These are phyloP conservation scores for Eimeria acervulina DNA, from an alignment of 169 alveolate genomes.

Conservation along the genomic window DNA sequence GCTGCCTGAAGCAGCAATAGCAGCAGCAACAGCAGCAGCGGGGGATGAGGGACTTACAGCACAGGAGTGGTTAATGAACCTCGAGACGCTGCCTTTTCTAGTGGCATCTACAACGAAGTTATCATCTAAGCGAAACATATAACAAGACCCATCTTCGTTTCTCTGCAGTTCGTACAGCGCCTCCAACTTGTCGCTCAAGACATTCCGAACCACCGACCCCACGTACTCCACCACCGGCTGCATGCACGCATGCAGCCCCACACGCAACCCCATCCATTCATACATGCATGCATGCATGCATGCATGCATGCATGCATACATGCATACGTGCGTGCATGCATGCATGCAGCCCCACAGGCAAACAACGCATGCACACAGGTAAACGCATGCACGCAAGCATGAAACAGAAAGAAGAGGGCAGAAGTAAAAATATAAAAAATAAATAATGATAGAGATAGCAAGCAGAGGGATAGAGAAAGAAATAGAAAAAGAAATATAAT, in stretches of 20 bases:
- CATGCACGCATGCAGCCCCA: background rate
- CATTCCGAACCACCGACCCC: slow-evolving; percentile 94
- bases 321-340: too few relatives aligned
- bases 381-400: too few relatives aligned
- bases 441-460: too few relatives aligned
- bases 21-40: background rate
- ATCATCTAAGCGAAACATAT: slow-evolving; percentile 95
- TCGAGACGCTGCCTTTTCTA: slow-evolving; percentile 96
- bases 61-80: slow-evolving; percentile 98
- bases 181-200: slow-evolving; percentile 95
- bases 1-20: background rate
- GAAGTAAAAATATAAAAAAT: too few relatives aligned
- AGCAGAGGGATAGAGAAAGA: too few relatives aligned
- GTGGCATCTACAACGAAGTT: slow-evolving; percentile 98
- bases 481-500: too few relatives aligned
- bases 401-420: too few relatives aligned
- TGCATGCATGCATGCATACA: background rate
- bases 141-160: slow-evolving; percentile 94
- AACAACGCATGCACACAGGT: too few relatives aligned
- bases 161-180: slow-evolving; percentile 91
- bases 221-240: slow-evolving; percentile 96
- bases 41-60: slow-evolving; percentile 87
- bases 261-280: background rate
- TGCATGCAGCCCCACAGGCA: too few relatives aligned
- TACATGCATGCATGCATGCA: background rate